These are phyloP conservation scores for Massospora cicadina DNA, from an alignment of 371 early-diverging fungal genomes.

Conservation along the genomic window DNA sequence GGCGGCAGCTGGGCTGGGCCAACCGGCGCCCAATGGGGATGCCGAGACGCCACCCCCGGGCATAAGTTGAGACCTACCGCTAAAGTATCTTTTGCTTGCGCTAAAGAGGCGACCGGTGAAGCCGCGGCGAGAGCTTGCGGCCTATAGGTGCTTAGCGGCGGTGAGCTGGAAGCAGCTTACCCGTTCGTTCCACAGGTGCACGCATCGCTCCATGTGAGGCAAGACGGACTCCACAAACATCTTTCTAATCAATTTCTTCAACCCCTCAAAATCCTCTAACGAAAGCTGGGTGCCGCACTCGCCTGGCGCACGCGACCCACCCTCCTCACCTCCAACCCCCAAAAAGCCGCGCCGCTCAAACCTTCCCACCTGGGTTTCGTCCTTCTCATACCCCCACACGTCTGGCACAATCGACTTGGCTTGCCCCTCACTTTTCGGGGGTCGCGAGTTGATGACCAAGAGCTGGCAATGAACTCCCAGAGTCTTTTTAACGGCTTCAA, in stretches of 20 bases:
- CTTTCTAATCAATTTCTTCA: slow-evolving; percentile 12
- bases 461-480: slow-evolving; percentile 47
- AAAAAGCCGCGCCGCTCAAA: neutral
- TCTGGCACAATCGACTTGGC: slow-evolving; percentile 12
- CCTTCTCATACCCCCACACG: slow-evolving; percentile 14
- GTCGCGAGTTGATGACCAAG: slow-evolving; percentile 20
- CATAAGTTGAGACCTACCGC: slow-evolving; percentile 22
- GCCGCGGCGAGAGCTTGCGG: slow-evolving; percentile 71
- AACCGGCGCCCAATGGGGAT: slow-evolving; percentile 18
- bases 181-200: slow-evolving; percentile 81
- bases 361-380: neutral
- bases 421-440: neutral
- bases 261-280: neutral
- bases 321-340: neutral
- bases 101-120: slow-evolving; percentile 77
- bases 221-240: slow-evolving; percentile 56
- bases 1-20: neutral
- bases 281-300: neutral
- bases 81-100: slow-evolving; percentile 66
- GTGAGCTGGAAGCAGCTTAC: slow-evolving; percentile 14
- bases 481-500: slow-evolving; percentile 41
- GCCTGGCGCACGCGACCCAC: neutral
- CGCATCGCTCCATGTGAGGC: slow-evolving; percentile 76
- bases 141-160: slow-evolving; percentile 18
- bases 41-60: slow-evolving; percentile 19